Evolutionary conservation across 2,329 filamentous ascomycete genomes (phyloP).

Genomic region (Beauveria asiatica): DNA sequence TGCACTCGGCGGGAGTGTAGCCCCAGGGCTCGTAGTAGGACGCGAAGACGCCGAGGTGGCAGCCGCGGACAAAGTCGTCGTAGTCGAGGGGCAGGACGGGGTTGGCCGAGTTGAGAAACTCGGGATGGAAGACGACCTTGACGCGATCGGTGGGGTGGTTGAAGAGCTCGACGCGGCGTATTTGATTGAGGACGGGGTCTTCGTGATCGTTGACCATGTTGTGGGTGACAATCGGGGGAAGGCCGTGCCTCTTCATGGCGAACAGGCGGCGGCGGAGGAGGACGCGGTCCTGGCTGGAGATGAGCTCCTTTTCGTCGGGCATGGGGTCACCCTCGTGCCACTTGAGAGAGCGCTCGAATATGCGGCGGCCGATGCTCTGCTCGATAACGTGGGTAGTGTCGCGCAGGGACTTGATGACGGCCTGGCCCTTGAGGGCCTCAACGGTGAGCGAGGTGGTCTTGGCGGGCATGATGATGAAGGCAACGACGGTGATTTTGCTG

Average conservation of each 20-base stretch:
- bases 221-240: constrained; percentile 95
- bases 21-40: constrained; percentile 99
- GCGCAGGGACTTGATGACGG: constrained; percentile 89
- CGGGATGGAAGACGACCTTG: constrained; percentile 96
- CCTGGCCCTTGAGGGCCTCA: constrained; percentile 91
- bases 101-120: constrained; percentile 93
- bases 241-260: constrained; percentile 85
- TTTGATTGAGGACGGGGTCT: constrained; percentile 91
- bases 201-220: constrained; percentile 95
- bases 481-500: constrained; percentile 89
- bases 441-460: constrained; percentile 93
- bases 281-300: constrained; percentile 85
- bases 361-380: constrained; percentile 80
- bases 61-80: constrained; percentile 96
- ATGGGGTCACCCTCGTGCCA: constrained; percentile 93
- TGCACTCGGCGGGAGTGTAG: constrained; percentile 96
- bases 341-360: constrained; percentile 88
- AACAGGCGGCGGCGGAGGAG: constrained; percentile 85
- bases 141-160: constrained; percentile 92
- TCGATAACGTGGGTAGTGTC: constrained; percentile 93
- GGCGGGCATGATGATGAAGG: constrained; percentile 97
- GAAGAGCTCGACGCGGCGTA: constrained; percentile 92
- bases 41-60: constrained; percentile 88
- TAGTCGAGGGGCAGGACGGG: constrained; percentile 94
- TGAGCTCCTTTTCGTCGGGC: constrained; percentile 93